Base-by-base conservation (phyloP, 331 rosid species). In the Malus hybrid region DNA sequence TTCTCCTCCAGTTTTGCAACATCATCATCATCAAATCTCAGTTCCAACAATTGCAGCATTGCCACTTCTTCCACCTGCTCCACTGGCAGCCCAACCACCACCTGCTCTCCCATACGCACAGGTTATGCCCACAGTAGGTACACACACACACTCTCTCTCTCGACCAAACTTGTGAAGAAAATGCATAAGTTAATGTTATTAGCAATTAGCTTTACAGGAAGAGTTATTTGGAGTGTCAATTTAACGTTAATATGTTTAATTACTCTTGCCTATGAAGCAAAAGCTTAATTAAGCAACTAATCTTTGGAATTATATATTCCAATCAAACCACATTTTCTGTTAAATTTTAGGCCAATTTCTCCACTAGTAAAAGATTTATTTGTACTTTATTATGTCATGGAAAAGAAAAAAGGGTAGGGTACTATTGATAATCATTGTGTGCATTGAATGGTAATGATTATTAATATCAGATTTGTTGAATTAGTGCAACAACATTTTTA, bases 81-180 rank as follows among this genome's bases (percentile, higher is more conserved):
- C 75, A 50, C 20, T 32, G 65, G 64, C 27, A 14, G 69, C 65
- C 6, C 81, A 62, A 14, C 79, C 39, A 42, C 79, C 82, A 20
- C 77, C 46, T 39, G 71, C 75, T 75, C 80, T 71, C 61, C 78
- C 77, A 0, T 65, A 74, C 36, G 52, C 83, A 32, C 85, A 80
- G 20, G 77, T 83, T 33, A 65, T 75, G 66, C 83, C 80, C 83
- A 64, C 85, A 84, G 87, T 84, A 80, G 87, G 85, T 84, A 81
- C 61, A 78, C 76, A 81, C 73, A 22, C 73, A 22, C 59, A 34
- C 69, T 69, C 64, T 62, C 24, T 20, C 55, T 13, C 24, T 73
- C 33, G 5, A 42, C 48, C 48, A 42, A 10, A 42, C 14, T 42
- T 42, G 14, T 42, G 48, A 42, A 42, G 48, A 42, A 42, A 42